Evolutionary conservation across 495 filamentous ascomycete species (phyloP), one percentile per base, ranked within the genome.

Genomic region (Terfezia boudieri): DNA sequence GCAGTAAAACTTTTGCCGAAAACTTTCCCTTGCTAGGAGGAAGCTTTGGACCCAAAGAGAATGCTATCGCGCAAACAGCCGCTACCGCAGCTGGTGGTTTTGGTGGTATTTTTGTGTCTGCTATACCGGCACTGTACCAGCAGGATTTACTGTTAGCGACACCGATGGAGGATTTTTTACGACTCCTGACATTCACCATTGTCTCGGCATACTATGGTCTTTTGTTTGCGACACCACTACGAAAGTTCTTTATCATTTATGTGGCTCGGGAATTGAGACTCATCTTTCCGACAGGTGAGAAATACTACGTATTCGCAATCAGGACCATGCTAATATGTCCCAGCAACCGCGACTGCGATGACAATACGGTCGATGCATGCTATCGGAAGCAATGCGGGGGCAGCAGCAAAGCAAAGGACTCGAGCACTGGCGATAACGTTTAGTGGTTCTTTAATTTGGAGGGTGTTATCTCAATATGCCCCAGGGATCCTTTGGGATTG

Each of bases 171-270:
- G 73, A 80, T 56, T 80, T 77, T 58, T 73, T 74, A 43, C 66
- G 72, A 35, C 72, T 82, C 51, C 67, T 81, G 52, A 74, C 74
- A 36, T 73, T 82, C 55, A 80, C 78, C 11, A 70, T 76, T 52
- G 73, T 79, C 56, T 71, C 72, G 50, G 75, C 76, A n/a, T 82
- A 79, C 67, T 76, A 79, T 60, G 78, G 79, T n/a, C 64, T 81
- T 23, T 80, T 81, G 65, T 81, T 79, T 60, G 77, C 75, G 51
- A 80, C 76, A 1, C 79, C 79, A 35, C 69, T 82, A 41, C 76
- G 79, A 49, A 79, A 79, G 58, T 82, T 82, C 68, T 82, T 81
- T 67, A 74, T 82, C 67, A 69, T 81, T 58, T 74, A 80, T 57
- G 74, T 81, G 20, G 76, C 73, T 22, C 70, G 76, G 23, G 78